phyloP scores from a whole-genome alignment of 768 basidiomycete species.

The Mycena haematopus region DNA sequence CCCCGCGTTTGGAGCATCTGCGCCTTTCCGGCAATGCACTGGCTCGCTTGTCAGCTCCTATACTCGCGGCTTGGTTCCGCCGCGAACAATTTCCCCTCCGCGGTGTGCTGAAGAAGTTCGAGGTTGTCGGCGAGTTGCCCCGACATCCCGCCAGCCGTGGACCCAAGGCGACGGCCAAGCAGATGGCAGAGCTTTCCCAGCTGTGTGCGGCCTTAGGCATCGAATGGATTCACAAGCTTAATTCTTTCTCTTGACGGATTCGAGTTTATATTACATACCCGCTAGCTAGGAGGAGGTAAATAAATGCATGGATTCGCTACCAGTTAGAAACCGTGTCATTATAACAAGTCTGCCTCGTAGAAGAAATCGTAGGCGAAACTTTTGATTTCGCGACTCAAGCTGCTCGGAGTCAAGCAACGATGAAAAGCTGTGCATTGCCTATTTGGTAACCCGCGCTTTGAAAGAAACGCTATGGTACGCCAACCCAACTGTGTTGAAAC shows the following conservation, averaged over 20 bases:
- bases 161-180: slow-evolving; percentile 7
- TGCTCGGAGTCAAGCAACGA: too few species aligned
- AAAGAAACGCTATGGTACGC: too few species aligned
- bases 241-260: not conserved
- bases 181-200: slow-evolving; percentile 15
- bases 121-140: slow-evolving; percentile 14
- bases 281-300: too few species aligned
- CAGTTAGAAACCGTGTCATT: too few species aligned
- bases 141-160: not conserved
- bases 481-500: too few species aligned
- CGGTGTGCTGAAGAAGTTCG: slow-evolving; percentile 23
- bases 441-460: too few species aligned
- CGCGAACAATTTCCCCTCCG: slow-evolving; percentile 9
- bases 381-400: too few species aligned
- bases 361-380: too few species aligned
- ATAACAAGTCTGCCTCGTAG: too few species aligned
- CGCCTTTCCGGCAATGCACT: slow-evolving; percentile 12
- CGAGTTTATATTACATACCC: too few species aligned
- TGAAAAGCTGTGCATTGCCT: too few species aligned
- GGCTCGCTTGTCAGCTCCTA: slow-evolving; percentile 3
- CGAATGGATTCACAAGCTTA: slow-evolving; percentile 10
- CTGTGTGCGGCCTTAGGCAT: slow-evolving; percentile 17
- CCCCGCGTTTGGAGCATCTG: slow-evolving; percentile 17
- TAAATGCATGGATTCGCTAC: too few species aligned
- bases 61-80: slow-evolving; percentile 15